Percentiles rank a stretch among this genome's conserved stretches.
Conservation (phyloP, 2,329 filamentous ascomycete species). For the Arachnomyces sp. region DNA sequence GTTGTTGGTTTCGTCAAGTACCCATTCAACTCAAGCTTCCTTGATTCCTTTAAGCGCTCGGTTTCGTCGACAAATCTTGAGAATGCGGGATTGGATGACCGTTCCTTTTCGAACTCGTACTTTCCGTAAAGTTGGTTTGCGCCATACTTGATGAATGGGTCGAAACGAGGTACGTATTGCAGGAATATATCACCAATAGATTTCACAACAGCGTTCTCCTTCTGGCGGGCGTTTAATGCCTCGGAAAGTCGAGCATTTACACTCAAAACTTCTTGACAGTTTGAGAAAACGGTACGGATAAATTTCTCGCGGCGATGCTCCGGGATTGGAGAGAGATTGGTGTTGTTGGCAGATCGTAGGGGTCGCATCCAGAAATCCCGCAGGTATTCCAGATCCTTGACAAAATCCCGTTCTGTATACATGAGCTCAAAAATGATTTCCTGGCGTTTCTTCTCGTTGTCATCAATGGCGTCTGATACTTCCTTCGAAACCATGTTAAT, state of each 20-base stretch:
- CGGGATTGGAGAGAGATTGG: constrained; percentile 71
- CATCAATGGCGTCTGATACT: constrained; percentile 78
- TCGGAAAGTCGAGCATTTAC: constrained; percentile 87
- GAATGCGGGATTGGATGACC: constrained; percentile 76
- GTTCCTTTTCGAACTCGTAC: constrained; percentile 96
- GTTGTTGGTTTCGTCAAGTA: constrained; percentile 98
- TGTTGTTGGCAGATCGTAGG: constrained; percentile 61
- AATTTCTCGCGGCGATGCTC: constrained; percentile 81
- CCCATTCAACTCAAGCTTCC: constrained; percentile 93
- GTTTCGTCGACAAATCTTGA: constrained; percentile 92
- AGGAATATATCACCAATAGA: constrained; percentile 92
- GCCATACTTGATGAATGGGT: constrained; percentile 93
- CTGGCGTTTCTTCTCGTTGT: constrained; percentile 93
- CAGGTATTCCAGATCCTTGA: constrained; percentile 96
- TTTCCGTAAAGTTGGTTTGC: constrained; percentile 94
- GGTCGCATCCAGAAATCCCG: constrained; percentile 98
- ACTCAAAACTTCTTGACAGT: constrained; percentile 87
- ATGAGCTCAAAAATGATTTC: constrained; percentile 97
- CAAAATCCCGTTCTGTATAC: constrained; percentile 97
- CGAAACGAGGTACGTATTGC: constrained; percentile 84
- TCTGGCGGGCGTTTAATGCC: constrained; percentile 80
- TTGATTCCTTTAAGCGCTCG: constrained; percentile 88
- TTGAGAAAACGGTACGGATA: constrained; percentile 89
- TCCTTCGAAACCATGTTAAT: constrained; percentile 98
- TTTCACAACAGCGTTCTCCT: constrained; percentile 79